Evolutionary conservation across 495 filamentous ascomycete species (phyloP), one percentile per base, ranked within the genome.

Genomic region (Penicillium subrubescens): DNA sequence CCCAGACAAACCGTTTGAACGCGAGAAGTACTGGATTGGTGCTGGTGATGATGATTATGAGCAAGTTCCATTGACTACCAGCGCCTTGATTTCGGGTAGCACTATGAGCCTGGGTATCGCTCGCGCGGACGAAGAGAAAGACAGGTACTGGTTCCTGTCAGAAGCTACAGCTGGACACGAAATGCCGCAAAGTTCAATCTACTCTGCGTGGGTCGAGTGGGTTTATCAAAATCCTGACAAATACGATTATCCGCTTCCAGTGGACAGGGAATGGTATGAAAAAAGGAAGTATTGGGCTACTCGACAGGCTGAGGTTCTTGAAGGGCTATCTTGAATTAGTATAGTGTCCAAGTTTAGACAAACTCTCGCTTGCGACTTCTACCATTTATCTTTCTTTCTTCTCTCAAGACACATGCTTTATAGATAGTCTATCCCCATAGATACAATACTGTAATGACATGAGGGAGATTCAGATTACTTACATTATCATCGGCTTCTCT

Each of bases 291-390:
- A 54, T n/a, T 54, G 51, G 51, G 51, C 29, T 29, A 19, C 29
- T 34, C 51, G 51, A 54, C 51, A 54, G 31, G 51, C 51, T 34
- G 27, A 54, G 31, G 29, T 34, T 31, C 51, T 54, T 19, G 51
- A 17, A 54, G 51, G 15, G 7, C 2, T 54, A n/a, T 54, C 51
- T 15, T 27, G 15, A 33, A 15, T 11, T 27, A 31, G 8, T n/a
- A 31, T 23, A 44, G 19, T n/a, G 19, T 44, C 5, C 17, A 19
- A 44, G 2, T 19, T 8, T 8, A 0, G 5, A 41, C 14, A 41
- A 5, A 1, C 37, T 41, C 17, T 17, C 37, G 1, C 14, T 41
- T 41, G 15, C 39, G 7, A n/a, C 12, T 17, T 17, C 15, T 33
- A 33, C 31, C 5, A 1, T 37, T 37, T 37, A 12, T 37, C 12